Conservation (phyloP, 148 eudicot species). For the Rhododendron kiyosumense region DNA sequence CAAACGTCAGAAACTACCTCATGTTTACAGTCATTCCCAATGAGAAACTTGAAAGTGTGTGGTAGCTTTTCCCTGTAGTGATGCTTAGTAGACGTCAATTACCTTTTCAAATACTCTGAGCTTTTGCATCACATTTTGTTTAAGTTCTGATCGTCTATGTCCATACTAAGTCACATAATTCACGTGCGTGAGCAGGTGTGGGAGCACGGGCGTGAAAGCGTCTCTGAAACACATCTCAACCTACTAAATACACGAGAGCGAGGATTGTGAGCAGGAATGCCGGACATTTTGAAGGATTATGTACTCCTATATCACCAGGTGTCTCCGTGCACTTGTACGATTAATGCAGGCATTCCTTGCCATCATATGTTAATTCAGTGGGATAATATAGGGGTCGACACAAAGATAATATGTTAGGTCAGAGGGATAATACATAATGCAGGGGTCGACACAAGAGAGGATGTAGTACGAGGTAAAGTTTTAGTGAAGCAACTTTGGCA, state of each 20-base stretch:
- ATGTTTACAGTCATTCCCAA: neutral
- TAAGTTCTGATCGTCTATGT: neutral
- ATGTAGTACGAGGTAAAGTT: neutral
- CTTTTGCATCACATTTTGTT: neutral
- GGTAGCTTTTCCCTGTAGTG: neutral
- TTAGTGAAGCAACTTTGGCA: neutral
- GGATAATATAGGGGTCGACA: neutral
- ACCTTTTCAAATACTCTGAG: neutral
- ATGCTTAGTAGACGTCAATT: neutral
- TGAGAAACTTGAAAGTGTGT: neutral
- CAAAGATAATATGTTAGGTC: no score
- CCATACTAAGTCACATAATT: neutral
- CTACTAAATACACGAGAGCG: neutral
- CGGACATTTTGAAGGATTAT: neutral
- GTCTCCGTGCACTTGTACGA: neutral
- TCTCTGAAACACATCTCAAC: no score
- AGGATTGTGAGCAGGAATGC: neutral
- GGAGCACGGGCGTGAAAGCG: no score
- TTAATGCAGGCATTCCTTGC: neutral
- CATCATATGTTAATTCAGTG: neutral
- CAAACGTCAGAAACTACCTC: neutral
- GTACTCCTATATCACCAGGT: neutral
- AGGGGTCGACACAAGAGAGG: neutral
- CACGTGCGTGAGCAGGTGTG: neutral
- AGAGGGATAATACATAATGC: neutral